Evolutionary conservation across 1,284 basidiomycete genomes (phyloP).

Genomic region (Microbotryum lychnidis-dioicae): DNA sequence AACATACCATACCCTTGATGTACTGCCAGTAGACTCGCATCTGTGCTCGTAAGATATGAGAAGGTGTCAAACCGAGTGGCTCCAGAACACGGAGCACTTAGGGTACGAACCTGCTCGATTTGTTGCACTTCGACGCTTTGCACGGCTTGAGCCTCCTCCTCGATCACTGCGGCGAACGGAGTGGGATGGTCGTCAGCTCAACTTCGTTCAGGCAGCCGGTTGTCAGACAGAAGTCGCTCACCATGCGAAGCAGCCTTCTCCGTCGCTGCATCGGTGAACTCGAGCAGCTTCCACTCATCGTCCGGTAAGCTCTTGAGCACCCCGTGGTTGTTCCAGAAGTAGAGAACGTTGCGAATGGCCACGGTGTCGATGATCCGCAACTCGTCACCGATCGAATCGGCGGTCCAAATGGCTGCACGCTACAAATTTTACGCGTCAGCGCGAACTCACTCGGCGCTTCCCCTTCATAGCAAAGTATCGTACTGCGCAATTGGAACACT

Average conservation of each 20-base stretch:
- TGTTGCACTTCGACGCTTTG: slow-evolving; percentile 60
- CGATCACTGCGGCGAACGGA: slow-evolving; percentile 25
- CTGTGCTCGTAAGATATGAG: slow-evolving; percentile 41
- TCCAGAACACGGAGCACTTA: background rate
- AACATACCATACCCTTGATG: slow-evolving; percentile 31
- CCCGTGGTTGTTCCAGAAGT: slow-evolving; percentile 73
- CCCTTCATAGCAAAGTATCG: background rate
- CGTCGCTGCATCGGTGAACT: slow-evolving; percentile 21
- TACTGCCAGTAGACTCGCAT: slow-evolving; percentile 82
- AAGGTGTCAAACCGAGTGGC: background rate
- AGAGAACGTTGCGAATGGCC: slow-evolving; percentile 60
- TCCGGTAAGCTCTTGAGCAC: slow-evolving; percentile 51
- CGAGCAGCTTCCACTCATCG: slow-evolving; percentile 31
- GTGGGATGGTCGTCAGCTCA: background rate
- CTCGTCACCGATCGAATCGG: slow-evolving; percentile 55
- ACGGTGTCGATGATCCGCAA: slow-evolving; percentile 58
- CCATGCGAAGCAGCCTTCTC: slow-evolving; percentile 29
- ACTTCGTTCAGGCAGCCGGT: background rate
- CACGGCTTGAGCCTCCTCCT: slow-evolving; percentile 50
- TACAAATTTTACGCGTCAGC: background rate
- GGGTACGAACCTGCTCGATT: slow-evolving; percentile 47
- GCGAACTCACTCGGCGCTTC: background rate
- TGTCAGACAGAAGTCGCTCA: background rate
- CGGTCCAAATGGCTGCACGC: slow-evolving; percentile 56
- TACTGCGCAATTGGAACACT: slow-evolving; percentile 65